Evolutionary conservation across 352 stramenopile species (phyloP), one percentile per base, ranked within the genome.

Genomic region (Aphanomyces stellatus): DNA sequence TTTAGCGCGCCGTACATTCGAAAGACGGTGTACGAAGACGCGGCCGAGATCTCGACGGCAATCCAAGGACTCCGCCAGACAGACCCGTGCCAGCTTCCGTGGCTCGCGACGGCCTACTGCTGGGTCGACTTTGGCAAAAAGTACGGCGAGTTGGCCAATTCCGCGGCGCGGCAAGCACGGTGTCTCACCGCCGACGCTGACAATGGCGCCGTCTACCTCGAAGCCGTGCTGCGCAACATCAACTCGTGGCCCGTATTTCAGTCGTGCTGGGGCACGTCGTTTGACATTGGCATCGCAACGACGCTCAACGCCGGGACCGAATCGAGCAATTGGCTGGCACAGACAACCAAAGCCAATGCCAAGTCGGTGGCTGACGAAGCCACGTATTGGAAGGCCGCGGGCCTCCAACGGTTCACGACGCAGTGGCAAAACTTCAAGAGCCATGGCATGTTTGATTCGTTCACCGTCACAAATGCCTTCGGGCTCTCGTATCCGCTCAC

Each of bases 391-490:
- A 6, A 25, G 24, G 8, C 8, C 7, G 24, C 48, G 8, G 41
- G 41, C 13, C n/a, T 63, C 6, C 1, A 28, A 13, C 19, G 28
- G 27, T 63, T 51, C 55, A 22, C 28, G n/a, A 15, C 25, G 24
- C 30, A 48, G 24, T 63, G 55, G 41, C 55, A 63, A 63, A 63
- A 51, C 41, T 63, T 42, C 55, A 63, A 63, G 22, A 49, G 1
- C 8, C 15, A 49, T 2, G 55, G 55, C 4, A 19, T 63, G 8
- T 5, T 33, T 10, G 33, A 63, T 30, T 49, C 25, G 8, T 63
- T 49, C 41, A 22, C 7, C 5, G 28, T 63, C 22, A 15, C 10
- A 51, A 51, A 51, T 25, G 28, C 55, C 7, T 34, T 63, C 22
- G 55, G 55, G 1, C 13, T 51, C 7, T n/a, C 33, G 41, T 63